A percentile compares a stretch with the other conserved stretches of the same genome.
Evolutionary conservation across 306 rosid species (phyloP).

Genomic region (Mimosa pudica): DNA sequence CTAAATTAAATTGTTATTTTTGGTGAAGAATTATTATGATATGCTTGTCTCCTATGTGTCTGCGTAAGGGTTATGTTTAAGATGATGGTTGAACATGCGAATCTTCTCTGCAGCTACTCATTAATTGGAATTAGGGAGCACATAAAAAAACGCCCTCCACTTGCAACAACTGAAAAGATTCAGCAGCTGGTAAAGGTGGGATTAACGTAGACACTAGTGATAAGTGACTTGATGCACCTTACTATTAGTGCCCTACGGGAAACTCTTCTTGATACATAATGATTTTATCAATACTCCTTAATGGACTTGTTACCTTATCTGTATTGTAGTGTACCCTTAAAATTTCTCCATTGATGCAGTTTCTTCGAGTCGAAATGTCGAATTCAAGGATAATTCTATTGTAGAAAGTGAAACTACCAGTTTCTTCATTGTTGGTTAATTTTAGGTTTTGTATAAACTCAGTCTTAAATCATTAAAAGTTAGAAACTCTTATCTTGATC

Average conservation of each 20-base stretch:
- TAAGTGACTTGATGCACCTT: background rate
- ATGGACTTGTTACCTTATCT: background rate
- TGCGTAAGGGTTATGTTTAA: conserved; percentile 25
- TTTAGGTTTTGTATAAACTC: background rate
- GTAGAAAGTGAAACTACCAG: background rate
- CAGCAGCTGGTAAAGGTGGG: conserved; percentile 91
- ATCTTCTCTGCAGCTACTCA: conserved; percentile 59
- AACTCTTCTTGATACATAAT: background rate
- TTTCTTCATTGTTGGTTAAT: background rate
- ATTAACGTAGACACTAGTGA: background rate
- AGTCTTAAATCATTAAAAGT: conserved; percentile 1
- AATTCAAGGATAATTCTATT: background rate
- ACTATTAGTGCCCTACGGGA: background rate
- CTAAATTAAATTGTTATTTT: conserved; percentile 11
- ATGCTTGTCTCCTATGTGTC: background rate
- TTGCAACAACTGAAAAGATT: conserved; percentile 93
- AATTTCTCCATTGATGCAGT: background rate
- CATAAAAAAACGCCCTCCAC: conserved; percentile 92
- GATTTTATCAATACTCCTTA: background rate
- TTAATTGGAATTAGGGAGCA: conserved; percentile 83
- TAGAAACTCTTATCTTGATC: background rate
- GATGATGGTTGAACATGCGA: conserved; percentile 19
- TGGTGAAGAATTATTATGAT: conserved; percentile 9
- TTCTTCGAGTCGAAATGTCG: background rate
- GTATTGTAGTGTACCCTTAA: background rate